Evolutionary conservation across 2,329 filamentous ascomycete genomes (phyloP).

Genomic region (Colletotrichum coccodes): DNA sequence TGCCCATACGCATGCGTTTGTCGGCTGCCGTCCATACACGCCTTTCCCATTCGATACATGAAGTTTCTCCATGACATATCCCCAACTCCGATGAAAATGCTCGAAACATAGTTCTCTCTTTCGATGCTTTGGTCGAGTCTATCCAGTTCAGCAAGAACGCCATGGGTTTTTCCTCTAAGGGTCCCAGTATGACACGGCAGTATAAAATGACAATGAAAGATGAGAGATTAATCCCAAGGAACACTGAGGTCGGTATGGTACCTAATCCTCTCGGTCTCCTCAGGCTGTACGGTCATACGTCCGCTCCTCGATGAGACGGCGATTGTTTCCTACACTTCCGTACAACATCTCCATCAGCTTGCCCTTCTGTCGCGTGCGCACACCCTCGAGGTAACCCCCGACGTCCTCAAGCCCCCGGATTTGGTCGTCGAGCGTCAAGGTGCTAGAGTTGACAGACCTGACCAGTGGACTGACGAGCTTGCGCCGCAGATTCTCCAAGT

Average conservation of each 20-base stretch:
- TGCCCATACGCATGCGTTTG: not conserved
- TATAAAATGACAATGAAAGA: not conserved
- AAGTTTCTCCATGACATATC: conserved; percentile 12
- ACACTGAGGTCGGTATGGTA: not conserved
- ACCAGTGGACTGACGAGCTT: conserved; percentile 89
- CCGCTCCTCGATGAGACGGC: conserved; percentile 44
- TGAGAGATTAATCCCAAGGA: not conserved
- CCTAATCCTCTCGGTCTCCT: not conserved
- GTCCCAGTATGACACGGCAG: conserved; percentile 4
- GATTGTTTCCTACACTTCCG: conserved; percentile 53
- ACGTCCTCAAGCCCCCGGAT: conserved; percentile 84
- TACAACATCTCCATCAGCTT: conserved; percentile 86
- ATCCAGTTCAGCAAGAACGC: conserved; percentile 7
- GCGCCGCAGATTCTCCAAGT: conserved; percentile 83
- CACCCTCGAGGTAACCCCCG: conserved; percentile 78
- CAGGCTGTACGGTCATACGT: conserved; percentile 23
- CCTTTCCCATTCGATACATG: not conserved
- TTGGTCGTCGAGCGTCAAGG: conserved; percentile 84
- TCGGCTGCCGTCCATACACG: not conserved
- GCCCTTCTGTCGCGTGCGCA: conserved; percentile 83
- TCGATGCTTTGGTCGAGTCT: not conserved
- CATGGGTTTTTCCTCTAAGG: conserved; percentile 2
- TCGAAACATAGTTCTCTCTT: not conserved
- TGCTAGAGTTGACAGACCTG: conserved; percentile 73
- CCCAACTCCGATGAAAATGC: conserved; percentile 31